A percentile compares a stretch with the other conserved stretches of the same genome.
Conservation (phyloP, 2,329 filamentous ascomycete species). For the Sclerotinia nivalis region DNA sequence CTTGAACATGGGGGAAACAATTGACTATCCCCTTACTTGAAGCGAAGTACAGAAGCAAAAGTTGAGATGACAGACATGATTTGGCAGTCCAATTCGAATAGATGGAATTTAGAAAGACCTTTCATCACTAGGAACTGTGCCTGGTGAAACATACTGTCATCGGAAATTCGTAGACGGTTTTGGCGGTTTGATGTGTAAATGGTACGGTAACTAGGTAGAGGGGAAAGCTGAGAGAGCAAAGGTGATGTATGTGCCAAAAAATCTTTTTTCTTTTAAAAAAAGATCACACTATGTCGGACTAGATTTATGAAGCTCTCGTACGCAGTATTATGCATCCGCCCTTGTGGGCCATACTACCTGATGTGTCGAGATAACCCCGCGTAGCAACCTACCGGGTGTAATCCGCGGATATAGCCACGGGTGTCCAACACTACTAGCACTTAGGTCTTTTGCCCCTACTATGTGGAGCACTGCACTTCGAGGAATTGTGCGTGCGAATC, state of each 20-base stretch:
- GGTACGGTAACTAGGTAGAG: too few species aligned
- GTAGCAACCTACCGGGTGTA: neutral
- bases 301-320: neutral
- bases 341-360: neutral
- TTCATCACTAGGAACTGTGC: too few species aligned
- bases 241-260: neutral
- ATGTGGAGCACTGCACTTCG: neutral
- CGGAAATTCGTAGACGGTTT: too few species aligned
- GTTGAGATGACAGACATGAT: too few species aligned
- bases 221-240: neutral
- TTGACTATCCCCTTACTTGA: too few species aligned
- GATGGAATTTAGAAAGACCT: too few species aligned
- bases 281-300: neutral
- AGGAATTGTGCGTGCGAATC: neutral
- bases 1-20: too few species aligned
- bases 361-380: neutral
- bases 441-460: accelerated
- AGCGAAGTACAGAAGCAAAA: too few species aligned
- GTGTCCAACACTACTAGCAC: neutral
- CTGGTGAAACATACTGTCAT: too few species aligned
- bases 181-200: too few species aligned
- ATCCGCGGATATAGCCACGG: neutral
- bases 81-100: too few species aligned
- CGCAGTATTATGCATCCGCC: neutral
- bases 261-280: neutral